Percentiles rank a stretch among this genome's conserved stretches.
Evolutionary conservation across 2,329 filamentous ascomycete genomes (phyloP).

Genomic region (Macrophomina tecta): DNA sequence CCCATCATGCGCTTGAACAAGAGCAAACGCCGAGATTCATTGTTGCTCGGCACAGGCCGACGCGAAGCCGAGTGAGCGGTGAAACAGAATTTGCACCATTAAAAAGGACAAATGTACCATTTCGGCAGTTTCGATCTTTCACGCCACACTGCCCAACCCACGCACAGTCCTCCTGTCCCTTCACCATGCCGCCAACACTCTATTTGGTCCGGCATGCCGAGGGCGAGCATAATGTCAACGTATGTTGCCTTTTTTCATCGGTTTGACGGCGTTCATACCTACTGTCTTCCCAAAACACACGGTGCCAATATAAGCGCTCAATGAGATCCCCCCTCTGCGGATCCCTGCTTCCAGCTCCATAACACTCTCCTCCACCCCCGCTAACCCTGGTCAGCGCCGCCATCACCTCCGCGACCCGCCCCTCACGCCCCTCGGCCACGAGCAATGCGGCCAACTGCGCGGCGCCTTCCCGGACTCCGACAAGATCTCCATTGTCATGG

Average conservation of each 20-base stretch:
- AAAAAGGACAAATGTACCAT: not conserved
- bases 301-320: too few relatives aligned
- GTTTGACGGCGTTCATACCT: too few relatives aligned
- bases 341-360: not conserved
- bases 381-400: constrained; percentile 48
- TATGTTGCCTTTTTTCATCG: constrained; percentile 28
- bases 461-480: constrained; percentile 65
- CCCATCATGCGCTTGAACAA: too few relatives aligned
- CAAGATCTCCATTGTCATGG: constrained; percentile 70
- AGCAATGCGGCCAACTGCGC: constrained; percentile 73
- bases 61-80: constrained; percentile 12
- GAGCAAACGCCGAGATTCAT: too few relatives aligned
- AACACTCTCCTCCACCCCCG: constrained; percentile 27
- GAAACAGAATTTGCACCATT: constrained; percentile 9
- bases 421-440: constrained; percentile 75
- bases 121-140: not conserved
- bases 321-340: too few relatives aligned
- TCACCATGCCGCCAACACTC: constrained; percentile 54
- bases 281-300: too few relatives aligned
- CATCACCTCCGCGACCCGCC: constrained; percentile 79
- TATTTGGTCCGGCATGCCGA: constrained; percentile 74
- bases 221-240: constrained; percentile 74
- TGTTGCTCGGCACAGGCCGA: constrained; percentile 9
- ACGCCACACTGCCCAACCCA: not conserved
- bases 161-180: constrained; percentile 29